Evolutionary conservation across 768 basidiomycete species (phyloP).

Genomic region (Suillus placidus): DNA sequence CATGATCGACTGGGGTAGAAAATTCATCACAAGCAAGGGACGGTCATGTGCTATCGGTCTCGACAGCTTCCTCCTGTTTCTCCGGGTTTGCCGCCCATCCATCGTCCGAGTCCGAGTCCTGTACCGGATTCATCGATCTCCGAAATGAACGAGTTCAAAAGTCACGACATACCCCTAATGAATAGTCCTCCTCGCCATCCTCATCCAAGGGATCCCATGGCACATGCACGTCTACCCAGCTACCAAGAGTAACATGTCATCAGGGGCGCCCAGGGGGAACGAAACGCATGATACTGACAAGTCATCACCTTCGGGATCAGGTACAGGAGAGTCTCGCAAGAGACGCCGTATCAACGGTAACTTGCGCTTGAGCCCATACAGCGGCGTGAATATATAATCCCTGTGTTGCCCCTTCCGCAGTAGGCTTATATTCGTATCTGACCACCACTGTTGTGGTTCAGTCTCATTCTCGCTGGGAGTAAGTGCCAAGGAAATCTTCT

Average conservation of each 20-base stretch:
- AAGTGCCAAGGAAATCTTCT: conserved; percentile 17
- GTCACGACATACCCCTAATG: neutral
- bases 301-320: conserved; percentile 5
- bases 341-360: neutral
- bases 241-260: neutral
- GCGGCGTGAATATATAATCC: conserved; percentile 14
- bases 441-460: neutral
- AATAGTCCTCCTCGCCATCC: conserved; percentile 17
- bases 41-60: neutral
- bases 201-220: conserved; percentile 26
- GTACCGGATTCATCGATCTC: neutral
- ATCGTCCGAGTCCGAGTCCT: neutral
- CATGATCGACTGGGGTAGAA: neutral
- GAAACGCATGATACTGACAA: conserved; percentile 9
- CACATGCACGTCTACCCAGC: conserved; percentile 23
- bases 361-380: conserved; percentile 17
- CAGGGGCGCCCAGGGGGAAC: neutral
- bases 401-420: conserved; percentile 2
- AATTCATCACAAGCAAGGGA: neutral
- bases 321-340: conserved; percentile 13
- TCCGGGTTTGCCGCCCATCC: neutral
- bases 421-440: conserved; percentile 8
- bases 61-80: neutral
- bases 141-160: neutral
- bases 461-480: neutral